Base-by-base conservation (phyloP, 2,329 filamentous ascomycete species). In the Fusarium luffae region DNA sequence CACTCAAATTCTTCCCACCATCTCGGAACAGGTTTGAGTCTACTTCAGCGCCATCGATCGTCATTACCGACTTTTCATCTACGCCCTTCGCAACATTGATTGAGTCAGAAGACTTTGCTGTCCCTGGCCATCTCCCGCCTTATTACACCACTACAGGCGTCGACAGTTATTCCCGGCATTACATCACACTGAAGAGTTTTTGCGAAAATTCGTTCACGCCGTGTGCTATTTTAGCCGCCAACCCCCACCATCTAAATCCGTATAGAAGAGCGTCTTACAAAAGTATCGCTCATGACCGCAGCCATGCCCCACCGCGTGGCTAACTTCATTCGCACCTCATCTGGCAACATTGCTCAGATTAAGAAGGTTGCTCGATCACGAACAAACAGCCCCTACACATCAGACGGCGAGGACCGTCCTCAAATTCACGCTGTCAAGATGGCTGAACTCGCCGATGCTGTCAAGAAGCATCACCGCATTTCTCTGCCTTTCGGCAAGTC, bases 281-380 rank as follows among this genome's bases (percentile, higher is more conserved):
- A 66, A 69, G 58, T 54, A 49, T 66, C 54, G 63, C 59, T 68
- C 60, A 60, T 54, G 50, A 64, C 67, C 50, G 58, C 30, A 75
- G 81, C 75, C 55, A 89, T 89, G 87, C 86, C 86, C 75, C 85
- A 88, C 80, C 81, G 84, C 64, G 86, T 89, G 68, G 80, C 84
- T 75, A 85, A 83, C 76, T 88, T 89, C 78, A 82, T 89, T 71
- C 85, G 85, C 71, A 83, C 82, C 67, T 85, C 86, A n/a, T 85
- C 85, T 68, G 85, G 86, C 75, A 83, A 81, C 77, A 85, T 87
- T 69, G 80, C 84, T 59, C 82, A 80, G 74, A 82, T 86, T 71
- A 85, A 86, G 69, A 84, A 78, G 61, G 70, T 73, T 19, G 69
- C 77, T 18, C 71, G 76, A 63, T 79, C 79, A 46, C 69, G 76